Percentiles rank a stretch among this genome's conserved stretches.
These are phyloP conservation scores for Cryomyces minteri DNA, from an alignment of 495 filamentous ascomycete species.

Conservation along the genomic window DNA sequence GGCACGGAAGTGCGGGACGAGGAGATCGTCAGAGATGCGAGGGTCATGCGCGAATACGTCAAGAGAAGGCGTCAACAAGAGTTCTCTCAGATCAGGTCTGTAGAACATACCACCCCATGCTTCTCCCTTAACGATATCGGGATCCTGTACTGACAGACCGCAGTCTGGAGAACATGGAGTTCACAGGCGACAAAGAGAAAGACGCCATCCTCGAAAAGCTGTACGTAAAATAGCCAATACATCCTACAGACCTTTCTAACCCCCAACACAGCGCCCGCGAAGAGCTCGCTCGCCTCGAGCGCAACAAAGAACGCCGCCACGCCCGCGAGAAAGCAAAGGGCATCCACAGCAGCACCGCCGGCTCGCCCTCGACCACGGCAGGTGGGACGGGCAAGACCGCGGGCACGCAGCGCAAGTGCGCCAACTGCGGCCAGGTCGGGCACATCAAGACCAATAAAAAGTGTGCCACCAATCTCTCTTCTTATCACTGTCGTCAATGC, in stretches of 20 bases:
- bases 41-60: slow-evolving; percentile 51
- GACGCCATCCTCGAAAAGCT: slow-evolving; percentile 39
- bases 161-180: slow-evolving; percentile 38
- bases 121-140: no score
- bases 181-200: slow-evolving; percentile 60
- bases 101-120: slow-evolving; percentile 1
- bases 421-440: slow-evolving; percentile 86
- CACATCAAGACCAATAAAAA: slow-evolving; percentile 99
- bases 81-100: slow-evolving; percentile 48
- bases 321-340: slow-evolving; percentile 84
- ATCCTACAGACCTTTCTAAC: not conserved
- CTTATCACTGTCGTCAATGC: not conserved
- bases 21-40: slow-evolving; percentile 49
- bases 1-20: slow-evolving; percentile 40
- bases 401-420: slow-evolving; percentile 82
- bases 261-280: slow-evolving; percentile 9
- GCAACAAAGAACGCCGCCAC: slow-evolving; percentile 79
- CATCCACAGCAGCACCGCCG: slow-evolving; percentile 18
- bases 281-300: slow-evolving; percentile 64
- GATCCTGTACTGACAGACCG: slow-evolving; percentile 7
- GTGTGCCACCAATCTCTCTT: slow-evolving; percentile 23
- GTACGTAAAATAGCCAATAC: slow-evolving; percentile 10
- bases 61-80: slow-evolving; percentile 34
- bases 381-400: slow-evolving; percentile 15
- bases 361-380: slow-evolving; percentile 18